Evolutionary conservation across 2,329 filamentous ascomycete species (phyloP).

Genomic region (Aureobasidium melanogenum): DNA sequence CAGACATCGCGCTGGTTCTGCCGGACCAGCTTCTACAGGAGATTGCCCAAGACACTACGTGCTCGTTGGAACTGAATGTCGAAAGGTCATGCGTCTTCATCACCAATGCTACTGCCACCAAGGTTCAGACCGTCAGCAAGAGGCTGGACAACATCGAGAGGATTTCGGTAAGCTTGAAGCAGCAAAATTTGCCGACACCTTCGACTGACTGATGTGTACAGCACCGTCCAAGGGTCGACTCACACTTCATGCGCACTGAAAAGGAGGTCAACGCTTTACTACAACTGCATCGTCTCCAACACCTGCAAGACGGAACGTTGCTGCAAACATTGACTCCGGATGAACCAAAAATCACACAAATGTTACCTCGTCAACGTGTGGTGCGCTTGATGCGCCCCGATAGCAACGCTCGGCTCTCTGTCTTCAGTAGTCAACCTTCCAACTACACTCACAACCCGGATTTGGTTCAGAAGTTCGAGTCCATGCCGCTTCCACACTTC

Average conservation of each 20-base stretch:
- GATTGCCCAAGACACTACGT: neutral
- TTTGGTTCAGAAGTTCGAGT: neutral
- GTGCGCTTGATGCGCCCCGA: neutral
- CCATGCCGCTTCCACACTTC: neutral
- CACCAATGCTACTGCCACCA: neutral
- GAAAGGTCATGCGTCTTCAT: neutral
- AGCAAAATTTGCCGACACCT: neutral
- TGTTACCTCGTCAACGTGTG: neutral
- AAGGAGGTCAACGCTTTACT: neutral
- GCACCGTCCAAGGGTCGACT: neutral
- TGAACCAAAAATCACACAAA: neutral
- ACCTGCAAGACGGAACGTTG: neutral
- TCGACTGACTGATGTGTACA: neutral
- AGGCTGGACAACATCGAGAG: conserved; percentile 12
- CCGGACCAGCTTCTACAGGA: neutral
- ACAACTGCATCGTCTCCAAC: neutral
- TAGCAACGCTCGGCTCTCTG: neutral
- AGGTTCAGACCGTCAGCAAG: neutral
- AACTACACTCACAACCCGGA: neutral
- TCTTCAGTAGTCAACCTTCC: neutral
- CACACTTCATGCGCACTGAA: conserved; percentile 3
- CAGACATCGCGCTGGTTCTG: neutral
- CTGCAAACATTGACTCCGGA: neutral
- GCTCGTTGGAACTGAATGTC: neutral
- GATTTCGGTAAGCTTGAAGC: neutral